Percentiles rank a stretch among this genome's conserved stretches.
phyloP scores from a whole-genome alignment of 2,329 filamentous ascomycete species.

The Cercospora nicotianae region DNA sequence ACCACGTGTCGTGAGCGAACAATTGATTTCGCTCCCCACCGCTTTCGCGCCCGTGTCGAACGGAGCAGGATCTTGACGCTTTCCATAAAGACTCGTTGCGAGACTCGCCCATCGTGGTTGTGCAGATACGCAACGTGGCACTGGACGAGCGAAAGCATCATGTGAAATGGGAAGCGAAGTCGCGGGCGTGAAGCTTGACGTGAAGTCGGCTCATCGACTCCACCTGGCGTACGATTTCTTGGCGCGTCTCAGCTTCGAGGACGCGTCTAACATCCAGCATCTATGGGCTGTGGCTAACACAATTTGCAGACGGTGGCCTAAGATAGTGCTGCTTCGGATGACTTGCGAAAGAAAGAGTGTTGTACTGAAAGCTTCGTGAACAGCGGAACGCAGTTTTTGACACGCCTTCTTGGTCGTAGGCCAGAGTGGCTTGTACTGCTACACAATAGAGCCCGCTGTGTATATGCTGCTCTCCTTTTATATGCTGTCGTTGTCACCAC shows the following conservation, averaged over 20 bases:
- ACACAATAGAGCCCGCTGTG: not conserved
- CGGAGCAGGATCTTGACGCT: too few relatives aligned
- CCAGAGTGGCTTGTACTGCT: not conserved
- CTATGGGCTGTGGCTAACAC: not conserved
- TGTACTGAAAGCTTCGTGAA: not conserved
- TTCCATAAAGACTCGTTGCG: too few relatives aligned
- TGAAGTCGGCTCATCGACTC: not conserved
- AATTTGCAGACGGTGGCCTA: not conserved
- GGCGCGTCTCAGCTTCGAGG: not conserved
- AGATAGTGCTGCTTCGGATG: not conserved
- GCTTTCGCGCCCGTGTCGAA: too few relatives aligned
- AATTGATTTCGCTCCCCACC: too few relatives aligned
- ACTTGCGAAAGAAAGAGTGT: not conserved
- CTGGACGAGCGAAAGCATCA: too few relatives aligned
- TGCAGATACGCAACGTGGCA: too few relatives aligned
- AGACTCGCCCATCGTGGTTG: too few relatives aligned
- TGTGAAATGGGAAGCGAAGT: not conserved
- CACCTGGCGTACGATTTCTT: not conserved
- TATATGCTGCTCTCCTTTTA: not conserved
- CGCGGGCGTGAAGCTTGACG: not conserved
- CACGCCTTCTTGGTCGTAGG: not conserved
- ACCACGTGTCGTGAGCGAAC: too few relatives aligned
- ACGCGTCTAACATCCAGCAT: not conserved
- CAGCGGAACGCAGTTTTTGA: not conserved
- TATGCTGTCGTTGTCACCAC: not conserved